These are phyloP conservation scores for Penicillium egyptiacum DNA, from an alignment of 495 filamentous ascomycete genomes.

Conservation along the genomic window DNA sequence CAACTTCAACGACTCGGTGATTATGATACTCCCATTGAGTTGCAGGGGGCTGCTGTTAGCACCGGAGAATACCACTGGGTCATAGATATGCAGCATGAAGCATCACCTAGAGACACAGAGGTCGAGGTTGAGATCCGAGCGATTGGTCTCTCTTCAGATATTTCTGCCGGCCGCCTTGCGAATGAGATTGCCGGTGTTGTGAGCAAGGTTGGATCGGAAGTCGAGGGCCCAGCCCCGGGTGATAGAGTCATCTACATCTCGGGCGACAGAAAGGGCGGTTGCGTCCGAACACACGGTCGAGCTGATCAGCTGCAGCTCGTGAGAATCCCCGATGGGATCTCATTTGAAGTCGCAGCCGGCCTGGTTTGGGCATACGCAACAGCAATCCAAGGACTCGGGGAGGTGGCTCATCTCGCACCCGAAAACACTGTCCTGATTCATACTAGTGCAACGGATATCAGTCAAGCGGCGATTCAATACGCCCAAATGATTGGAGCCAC, in stretches of 20 bases:
- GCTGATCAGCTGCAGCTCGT: constrained; percentile 15
- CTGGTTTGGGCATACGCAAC: constrained; percentile 31
- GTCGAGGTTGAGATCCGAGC: constrained; percentile 21
- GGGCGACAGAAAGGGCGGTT: constrained; percentile 1
- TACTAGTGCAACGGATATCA: constrained; percentile 45
- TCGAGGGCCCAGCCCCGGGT: constrained; percentile 14
- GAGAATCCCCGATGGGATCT: constrained; percentile 21
- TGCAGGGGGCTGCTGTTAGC: background rate
- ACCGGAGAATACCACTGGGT: constrained; percentile 10
- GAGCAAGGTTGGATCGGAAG: constrained; percentile 7
- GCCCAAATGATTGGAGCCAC: constrained; percentile 34
- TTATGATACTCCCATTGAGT: constrained; percentile 11
- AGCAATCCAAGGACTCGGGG: constrained; percentile 29
- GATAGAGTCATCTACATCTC: constrained; percentile 24
- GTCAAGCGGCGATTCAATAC: constrained; percentile 49
- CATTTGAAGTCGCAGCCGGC: constrained; percentile 28
- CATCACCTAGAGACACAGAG: background rate
- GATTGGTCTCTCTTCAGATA: constrained; percentile 15
- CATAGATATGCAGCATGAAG: constrained; percentile 2
- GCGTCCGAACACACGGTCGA: constrained; percentile 19
- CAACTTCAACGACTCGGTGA: constrained; percentile 11
- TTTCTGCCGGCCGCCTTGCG: background rate
- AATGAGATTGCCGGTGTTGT: constrained; percentile 24
- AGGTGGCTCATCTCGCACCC: constrained; percentile 27
- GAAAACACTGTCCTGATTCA: constrained; percentile 51